Conservation (phyloP, 768 basidiomycete species). For the Rhodosporidiobolus odoratus region DNA sequence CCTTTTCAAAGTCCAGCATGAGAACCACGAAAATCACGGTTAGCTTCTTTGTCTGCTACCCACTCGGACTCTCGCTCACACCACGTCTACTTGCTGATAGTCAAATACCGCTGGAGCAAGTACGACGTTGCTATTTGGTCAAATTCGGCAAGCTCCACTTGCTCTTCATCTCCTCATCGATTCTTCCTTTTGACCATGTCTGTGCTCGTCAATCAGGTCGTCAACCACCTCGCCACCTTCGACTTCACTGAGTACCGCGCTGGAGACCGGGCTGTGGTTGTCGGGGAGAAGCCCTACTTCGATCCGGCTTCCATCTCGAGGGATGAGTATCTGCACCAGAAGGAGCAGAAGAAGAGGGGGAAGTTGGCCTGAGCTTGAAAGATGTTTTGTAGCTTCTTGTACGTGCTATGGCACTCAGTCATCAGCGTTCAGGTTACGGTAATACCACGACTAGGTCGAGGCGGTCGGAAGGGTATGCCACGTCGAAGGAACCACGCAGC, state of each 20-base stretch:
- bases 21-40: slow-evolving; percentile 46
- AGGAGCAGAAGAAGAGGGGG: too few relatives aligned
- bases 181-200: slow-evolving; percentile 1
- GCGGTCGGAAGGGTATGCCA: too few relatives aligned
- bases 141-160: too few relatives aligned
- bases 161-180: too few relatives aligned
- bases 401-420: too few relatives aligned
- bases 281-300: slow-evolving; percentile 33
- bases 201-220: slow-evolving; percentile 38
- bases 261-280: slow-evolving; percentile 32
- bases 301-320: too few relatives aligned
- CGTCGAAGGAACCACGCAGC: too few relatives aligned
- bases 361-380: too few relatives aligned
- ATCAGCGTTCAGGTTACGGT: too few relatives aligned
- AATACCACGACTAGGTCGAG: too few relatives aligned
- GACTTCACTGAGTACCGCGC: slow-evolving; percentile 21
- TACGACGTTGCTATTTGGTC: slow-evolving; percentile 41
- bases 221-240: slow-evolving; percentile 7
- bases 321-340: too few relatives aligned
- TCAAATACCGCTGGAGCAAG: slow-evolving; percentile 34
- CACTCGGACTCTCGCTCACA: background rate
- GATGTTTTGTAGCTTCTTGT: too few relatives aligned
- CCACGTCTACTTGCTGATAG: slow-evolving; percentile 15
- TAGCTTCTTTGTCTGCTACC: background rate
- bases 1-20: slow-evolving; percentile 43